Conservation (phyloP, 2,329 filamentous ascomycete species). For the Diaporthe vaccinii region DNA sequence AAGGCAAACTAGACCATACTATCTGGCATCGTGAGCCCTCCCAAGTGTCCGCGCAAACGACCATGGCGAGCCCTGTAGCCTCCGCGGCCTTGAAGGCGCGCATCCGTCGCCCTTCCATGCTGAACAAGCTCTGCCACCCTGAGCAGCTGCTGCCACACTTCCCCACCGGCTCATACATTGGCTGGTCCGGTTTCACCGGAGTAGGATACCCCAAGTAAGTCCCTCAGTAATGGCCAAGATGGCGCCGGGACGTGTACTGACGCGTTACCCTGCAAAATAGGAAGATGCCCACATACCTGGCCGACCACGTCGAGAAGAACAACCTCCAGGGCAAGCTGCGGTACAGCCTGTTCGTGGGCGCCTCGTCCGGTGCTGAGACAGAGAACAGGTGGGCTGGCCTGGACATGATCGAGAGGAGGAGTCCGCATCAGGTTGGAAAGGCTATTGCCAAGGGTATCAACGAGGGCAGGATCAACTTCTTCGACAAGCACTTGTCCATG, state of each 20-base stretch:
- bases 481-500: slow-evolving; percentile 95
- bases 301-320: slow-evolving; percentile 91
- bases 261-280: slow-evolving; percentile 56
- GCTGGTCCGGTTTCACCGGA: slow-evolving; percentile 92
- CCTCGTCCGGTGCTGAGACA: slow-evolving; percentile 90
- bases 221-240: background rate
- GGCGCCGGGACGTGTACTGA: background rate
- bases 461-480: slow-evolving; percentile 88
- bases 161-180: slow-evolving; percentile 87
- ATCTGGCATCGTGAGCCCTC: background rate
- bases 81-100: slow-evolving; percentile 83
- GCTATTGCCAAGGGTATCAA: slow-evolving; percentile 93
- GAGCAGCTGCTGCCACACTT: slow-evolving; percentile 86
- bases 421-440: slow-evolving; percentile 92
- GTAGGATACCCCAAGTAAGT: slow-evolving; percentile 88
- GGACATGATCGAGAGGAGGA: slow-evolving; percentile 90
- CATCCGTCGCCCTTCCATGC: slow-evolving; percentile 80
- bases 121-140: slow-evolving; percentile 83
- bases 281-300: slow-evolving; percentile 86
- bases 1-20: background rate
- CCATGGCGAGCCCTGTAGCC: slow-evolving; percentile 67
- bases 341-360: slow-evolving; percentile 90
- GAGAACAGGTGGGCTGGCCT: slow-evolving; percentile 91
- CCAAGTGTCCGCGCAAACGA: background rate
- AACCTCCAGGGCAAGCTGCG: slow-evolving; percentile 85